These are phyloP conservation scores for Silene conica DNA, from an alignment of 148 eudicot genomes.

Conservation along the genomic window DNA sequence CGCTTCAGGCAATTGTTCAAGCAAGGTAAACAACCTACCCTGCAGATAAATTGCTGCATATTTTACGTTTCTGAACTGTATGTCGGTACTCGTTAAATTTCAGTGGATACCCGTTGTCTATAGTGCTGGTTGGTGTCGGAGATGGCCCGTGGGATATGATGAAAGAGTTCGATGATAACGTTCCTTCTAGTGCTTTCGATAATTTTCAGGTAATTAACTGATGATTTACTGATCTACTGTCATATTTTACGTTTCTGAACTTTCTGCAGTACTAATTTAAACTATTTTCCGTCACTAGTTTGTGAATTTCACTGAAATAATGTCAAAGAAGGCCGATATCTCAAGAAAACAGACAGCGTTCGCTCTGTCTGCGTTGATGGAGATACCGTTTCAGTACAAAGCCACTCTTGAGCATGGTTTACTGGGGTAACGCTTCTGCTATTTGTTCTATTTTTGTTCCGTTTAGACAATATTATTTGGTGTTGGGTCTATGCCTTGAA, in stretches of 20 bases:
- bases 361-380: conserved; percentile 94
- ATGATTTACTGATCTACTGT: conserved; percentile 6
- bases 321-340: conserved; percentile 63
- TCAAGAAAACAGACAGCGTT: conserved; percentile 81
- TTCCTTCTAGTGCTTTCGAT: conserved; percentile 92
- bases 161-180: conserved; percentile 93
- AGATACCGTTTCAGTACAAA: conserved; percentile 89
- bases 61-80: neutral
- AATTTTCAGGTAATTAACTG: conserved; percentile 76
- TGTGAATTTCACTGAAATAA: conserved; percentile 90
- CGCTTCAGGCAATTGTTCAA: conserved; percentile 85
- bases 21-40: conserved; percentile 51
- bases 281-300: conserved; percentile 40
- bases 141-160: conserved; percentile 99
- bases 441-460: neutral
- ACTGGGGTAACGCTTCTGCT: conserved; percentile 54
- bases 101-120: conserved; percentile 91
- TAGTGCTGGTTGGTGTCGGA: conserved; percentile 94
- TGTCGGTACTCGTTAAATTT: conserved; percentile 4
- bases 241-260: too few relatives aligned
- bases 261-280: conserved; percentile 4
- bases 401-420: conserved; percentile 86
- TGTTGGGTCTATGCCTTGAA: too few relatives aligned
- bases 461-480: neutral
- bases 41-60: too few relatives aligned